Evolutionary conservation across 768 basidiomycete species (phyloP).

Genomic region (Agrocybe chaxingu): DNA sequence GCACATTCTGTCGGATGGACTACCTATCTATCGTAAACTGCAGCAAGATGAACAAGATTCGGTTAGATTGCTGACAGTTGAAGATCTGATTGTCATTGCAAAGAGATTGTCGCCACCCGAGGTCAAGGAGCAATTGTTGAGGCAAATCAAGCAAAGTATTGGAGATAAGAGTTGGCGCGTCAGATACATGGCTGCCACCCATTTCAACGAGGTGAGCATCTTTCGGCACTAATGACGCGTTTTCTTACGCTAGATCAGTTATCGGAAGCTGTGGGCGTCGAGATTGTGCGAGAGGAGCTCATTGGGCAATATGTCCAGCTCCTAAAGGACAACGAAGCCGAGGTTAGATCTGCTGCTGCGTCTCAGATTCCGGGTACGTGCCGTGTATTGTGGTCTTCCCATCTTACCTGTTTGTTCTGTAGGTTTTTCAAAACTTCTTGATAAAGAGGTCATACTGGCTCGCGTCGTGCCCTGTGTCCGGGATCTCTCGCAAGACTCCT

Average conservation of each 20-base stretch:
- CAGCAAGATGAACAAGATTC: conserved; percentile 96
- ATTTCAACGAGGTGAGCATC: too few species aligned
- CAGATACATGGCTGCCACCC: conserved; percentile 95
- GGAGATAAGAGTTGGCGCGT: conserved; percentile 99
- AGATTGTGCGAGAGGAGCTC: conserved; percentile 93
- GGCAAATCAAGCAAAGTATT: conserved; percentile 83
- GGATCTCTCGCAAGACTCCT: conserved; percentile 86
- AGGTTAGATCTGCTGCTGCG: conserved; percentile 92
- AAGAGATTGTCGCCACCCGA: conserved; percentile 82
- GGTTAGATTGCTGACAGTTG: conserved; percentile 90
- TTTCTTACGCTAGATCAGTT: conserved; percentile 47
- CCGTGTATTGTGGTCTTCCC: conserved; percentile 1
- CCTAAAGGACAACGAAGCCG: conserved; percentile 99
- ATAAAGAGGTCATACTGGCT: conserved; percentile 88
- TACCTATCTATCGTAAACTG: too few species aligned
- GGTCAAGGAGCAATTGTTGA: too few species aligned
- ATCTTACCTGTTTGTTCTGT: conserved; percentile 2
- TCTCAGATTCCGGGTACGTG: conserved; percentile 98
- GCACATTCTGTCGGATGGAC: conserved; percentile 81
- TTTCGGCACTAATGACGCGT: not conserved
- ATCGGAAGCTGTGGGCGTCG: conserved; percentile 83
- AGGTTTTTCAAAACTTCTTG: conserved; percentile 95
- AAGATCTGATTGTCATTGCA: conserved; percentile 92
- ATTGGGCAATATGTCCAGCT: conserved; percentile 92
- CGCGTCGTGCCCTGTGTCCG: conserved; percentile 94